Evolutionary conservation across 1,139 yeast genomes (phyloP), one percentile per base, ranked within the genome.

Genomic region (Meyerozyma elateridarum): DNA sequence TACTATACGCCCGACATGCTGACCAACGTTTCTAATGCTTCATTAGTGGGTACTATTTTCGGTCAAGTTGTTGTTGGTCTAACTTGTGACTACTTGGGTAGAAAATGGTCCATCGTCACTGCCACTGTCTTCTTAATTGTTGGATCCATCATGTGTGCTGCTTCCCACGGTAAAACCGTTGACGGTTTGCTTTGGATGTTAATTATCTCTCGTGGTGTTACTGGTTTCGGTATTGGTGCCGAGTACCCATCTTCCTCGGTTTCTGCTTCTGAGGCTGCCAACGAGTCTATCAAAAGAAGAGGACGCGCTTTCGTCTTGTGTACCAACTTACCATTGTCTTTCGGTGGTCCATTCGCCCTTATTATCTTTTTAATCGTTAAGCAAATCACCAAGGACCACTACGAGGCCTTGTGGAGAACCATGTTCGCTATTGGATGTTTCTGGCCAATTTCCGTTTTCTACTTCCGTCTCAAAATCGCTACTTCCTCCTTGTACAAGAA

Each of bases 281-380:
- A 81, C 49, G 78, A 74, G 40, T 64, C 77, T 2, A 65, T 70
- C 29, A 75, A 66, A 46, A 67, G 70, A 46, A 67, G 89, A 52
- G 88, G 89, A 31, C 71, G 78, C 20, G 68, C 73, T 4, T 79
- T 82, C 46, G 69, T 75, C 28, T 45, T 82, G 52, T 81, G 77
- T 14, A 82, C 91, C 6, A 83, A 83, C 52, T 61, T 83, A 30
- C 91, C 91, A 3, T 59, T 83, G 29, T 66, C 85, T 4, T 65
- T 82, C 31, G 91, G 93, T 36, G 87, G 87, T 6, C 91, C 91
- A 12, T 78, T 83, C 53, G 84, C 87, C n/a, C 54, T 79, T 34
- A 64, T 69, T 36, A 65, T 81, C 26, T 83, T 82, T 51, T 60
- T 82, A 41, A 79, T 83, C 46, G 88, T 82, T 11, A 68, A 74